Conservation (phyloP, 192 early-diverging fungal genomes). For the Umbelopsis sp. region DNA sequence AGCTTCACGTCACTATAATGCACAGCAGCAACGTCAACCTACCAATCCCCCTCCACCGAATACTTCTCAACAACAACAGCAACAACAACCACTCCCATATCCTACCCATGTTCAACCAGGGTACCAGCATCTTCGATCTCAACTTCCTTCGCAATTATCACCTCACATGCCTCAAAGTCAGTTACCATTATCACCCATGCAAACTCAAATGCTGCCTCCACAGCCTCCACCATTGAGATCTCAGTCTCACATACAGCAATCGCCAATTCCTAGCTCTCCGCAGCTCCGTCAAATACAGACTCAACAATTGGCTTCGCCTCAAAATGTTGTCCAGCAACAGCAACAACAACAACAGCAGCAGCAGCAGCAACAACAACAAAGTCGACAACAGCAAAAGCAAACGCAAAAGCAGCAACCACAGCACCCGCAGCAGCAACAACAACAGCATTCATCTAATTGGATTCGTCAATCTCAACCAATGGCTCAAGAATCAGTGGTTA, state of each 20-base stretch:
- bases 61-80: conserved; percentile 4
- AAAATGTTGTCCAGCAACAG: conserved; percentile 21
- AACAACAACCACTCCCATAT: conserved; percentile 7
- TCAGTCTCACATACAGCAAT: conserved; percentile 15
- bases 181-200: conserved; percentile 15
- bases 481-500: not conserved
- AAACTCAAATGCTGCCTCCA: conserved; percentile 5
- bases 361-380: conserved; percentile 15
- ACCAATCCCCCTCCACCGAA: not conserved
- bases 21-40: not conserved
- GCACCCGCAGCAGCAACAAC: conserved; percentile 35
- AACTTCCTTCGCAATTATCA: conserved; percentile 15
- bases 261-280: conserved; percentile 19
- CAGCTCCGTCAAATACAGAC: conserved; percentile 23
- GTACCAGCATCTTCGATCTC: conserved; percentile 13
- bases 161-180: conserved; percentile 14
- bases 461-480: conserved; percentile 1
- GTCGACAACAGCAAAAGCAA: conserved; percentile 19
- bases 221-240: conserved; percentile 10
- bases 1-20: conserved; percentile 5
- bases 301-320: conserved; percentile 24
- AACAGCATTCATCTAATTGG: not conserved
- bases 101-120: conserved; percentile 12
- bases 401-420: conserved; percentile 33
- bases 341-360: conserved; percentile 23